These are phyloP conservation scores for Carpinus viminea DNA, from an alignment of 306 rosid genomes.

Conservation along the genomic window DNA sequence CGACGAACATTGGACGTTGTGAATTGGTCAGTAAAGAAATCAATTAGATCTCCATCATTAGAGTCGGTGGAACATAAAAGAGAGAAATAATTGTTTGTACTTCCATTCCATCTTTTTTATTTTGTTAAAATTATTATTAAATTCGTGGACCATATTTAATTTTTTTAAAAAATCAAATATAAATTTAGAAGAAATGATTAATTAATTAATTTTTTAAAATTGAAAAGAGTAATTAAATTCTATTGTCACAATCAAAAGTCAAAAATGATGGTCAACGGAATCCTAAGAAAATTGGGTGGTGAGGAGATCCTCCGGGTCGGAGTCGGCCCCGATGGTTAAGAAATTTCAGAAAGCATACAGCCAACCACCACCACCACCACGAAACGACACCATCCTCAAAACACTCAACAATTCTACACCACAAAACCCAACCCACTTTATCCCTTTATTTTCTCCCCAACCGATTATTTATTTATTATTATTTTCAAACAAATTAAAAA, in stretches of 20 bases:
- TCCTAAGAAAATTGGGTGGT: background rate
- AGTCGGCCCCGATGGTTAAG: background rate
- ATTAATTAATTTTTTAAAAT: too few relatives aligned
- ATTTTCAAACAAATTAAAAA: background rate
- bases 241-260: constrained; percentile 8
- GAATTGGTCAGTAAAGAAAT: background rate
- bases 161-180: too few relatives aligned
- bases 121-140: too few relatives aligned
- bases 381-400: constrained; percentile 17
- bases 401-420: constrained; percentile 48
- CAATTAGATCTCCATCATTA: constrained; percentile 2
- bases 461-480: background rate
- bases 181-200: too few relatives aligned
- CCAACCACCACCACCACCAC: constrained; percentile 50
- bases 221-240: too few relatives aligned
- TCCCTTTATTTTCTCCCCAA: background rate
- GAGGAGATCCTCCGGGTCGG: background rate
- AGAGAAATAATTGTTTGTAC: too few relatives aligned
- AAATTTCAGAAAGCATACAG: constrained; percentile 8
- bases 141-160: too few relatives aligned
- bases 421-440: constrained; percentile 39
- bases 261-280: constrained; percentile 14
- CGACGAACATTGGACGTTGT: background rate
- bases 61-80: background rate
- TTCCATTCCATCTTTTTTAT: too few relatives aligned